Evolutionary conservation across 257 asterid genomes (phyloP).

Genomic region (Gentiana macrophylla): DNA sequence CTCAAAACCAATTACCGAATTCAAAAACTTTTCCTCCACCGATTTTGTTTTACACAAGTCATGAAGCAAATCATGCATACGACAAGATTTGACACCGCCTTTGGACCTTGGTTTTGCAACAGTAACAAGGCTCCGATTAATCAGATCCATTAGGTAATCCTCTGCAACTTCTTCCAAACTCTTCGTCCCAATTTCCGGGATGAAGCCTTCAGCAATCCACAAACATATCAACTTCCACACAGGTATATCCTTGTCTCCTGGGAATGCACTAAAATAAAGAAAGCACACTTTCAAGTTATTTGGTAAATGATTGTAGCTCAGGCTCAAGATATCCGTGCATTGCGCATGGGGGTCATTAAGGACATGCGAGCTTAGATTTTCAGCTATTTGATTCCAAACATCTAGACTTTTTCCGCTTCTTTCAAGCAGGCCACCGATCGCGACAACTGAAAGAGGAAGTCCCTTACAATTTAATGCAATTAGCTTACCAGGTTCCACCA

Average conservation of each 20-base stretch:
- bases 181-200: neutral
- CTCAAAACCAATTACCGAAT: too few relatives aligned
- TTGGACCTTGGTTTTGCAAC: neutral
- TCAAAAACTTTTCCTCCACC: too few relatives aligned
- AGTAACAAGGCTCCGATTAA: constrained; percentile 1
- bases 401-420: neutral
- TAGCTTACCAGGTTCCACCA: neutral
- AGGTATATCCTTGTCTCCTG: neutral
- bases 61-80: constrained; percentile 6
- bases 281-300: constrained; percentile 8
- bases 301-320: constrained; percentile 12
- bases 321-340: neutral
- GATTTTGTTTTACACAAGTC: neutral
- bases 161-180: neutral
- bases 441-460: neutral
- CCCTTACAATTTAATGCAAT: constrained; percentile 2
- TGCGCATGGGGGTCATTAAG: neutral
- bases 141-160: constrained; percentile 4
- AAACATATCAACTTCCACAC: constrained; percentile 3
- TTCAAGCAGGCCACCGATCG: neutral
- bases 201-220: constrained; percentile 11
- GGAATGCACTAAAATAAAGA: constrained; percentile 8
- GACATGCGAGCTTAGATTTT: neutral
- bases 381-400: neutral
- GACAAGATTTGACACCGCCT: neutral